phyloP scores from a whole-genome alignment of 345 rosid species.

The Populus deltoides region DNA sequence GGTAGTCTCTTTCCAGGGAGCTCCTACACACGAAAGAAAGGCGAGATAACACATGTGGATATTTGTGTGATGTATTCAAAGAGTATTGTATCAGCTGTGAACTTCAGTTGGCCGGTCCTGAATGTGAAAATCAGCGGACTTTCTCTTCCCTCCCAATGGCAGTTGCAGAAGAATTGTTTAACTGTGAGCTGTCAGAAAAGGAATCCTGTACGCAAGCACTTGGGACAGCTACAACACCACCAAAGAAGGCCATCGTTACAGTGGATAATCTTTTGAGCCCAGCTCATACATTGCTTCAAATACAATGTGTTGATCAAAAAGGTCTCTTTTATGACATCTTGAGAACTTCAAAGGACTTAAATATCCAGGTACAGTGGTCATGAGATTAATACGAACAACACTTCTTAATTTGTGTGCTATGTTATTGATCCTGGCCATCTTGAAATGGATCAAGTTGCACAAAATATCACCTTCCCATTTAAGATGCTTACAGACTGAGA shows the following conservation, averaged over 20 bases:
- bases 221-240: background rate
- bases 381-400: background rate
- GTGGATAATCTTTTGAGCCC: slow-evolving; percentile 33
- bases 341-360: slow-evolving; percentile 30
- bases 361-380: slow-evolving; percentile 19
- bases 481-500: background rate
- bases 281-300: slow-evolving; percentile 32
- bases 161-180: slow-evolving; percentile 32
- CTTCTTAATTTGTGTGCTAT: background rate
- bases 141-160: slow-evolving; percentile 20
- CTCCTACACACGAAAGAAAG: slow-evolving; percentile 28
- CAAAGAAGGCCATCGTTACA: slow-evolving; percentile 12
- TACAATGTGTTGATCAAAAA: slow-evolving; percentile 33
- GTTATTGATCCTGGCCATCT: background rate
- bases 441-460: background rate
- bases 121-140: slow-evolving; percentile 19
- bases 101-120: slow-evolving; percentile 32
- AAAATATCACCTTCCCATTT: background rate
- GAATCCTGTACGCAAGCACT: background rate
- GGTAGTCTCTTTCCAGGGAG: slow-evolving; percentile 21
- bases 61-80: slow-evolving; percentile 14
- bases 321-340: slow-evolving; percentile 32
- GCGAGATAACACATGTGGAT: slow-evolving; percentile 21
- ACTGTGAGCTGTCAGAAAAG: slow-evolving; percentile 4
- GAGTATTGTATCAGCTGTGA: slow-evolving; percentile 28